Evolutionary conservation across 73 alveolate genomes (phyloP).

Genomic region (Loxodes magnus): DNA sequence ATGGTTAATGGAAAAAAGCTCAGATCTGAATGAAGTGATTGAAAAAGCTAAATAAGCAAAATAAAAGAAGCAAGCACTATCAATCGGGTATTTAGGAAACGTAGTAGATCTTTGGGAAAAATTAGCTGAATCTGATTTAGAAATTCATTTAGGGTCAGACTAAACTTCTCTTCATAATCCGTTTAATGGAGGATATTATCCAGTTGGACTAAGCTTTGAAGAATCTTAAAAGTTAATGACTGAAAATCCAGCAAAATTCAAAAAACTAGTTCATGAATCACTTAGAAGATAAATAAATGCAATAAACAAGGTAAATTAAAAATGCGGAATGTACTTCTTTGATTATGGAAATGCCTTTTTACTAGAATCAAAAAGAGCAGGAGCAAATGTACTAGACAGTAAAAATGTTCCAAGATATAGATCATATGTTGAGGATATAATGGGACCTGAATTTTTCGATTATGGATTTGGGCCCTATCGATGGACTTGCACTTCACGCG

Average conservation of each 20-base stretch:
- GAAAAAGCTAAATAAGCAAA: slow-evolving; percentile 22
- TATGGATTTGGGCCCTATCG: slow-evolving; percentile 54
- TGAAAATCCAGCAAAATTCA: slow-evolving; percentile 23
- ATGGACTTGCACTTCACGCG: slow-evolving; percentile 44
- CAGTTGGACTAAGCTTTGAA: slow-evolving; percentile 22
- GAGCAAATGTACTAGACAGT: slow-evolving; percentile 23
- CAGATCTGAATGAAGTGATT: slow-evolving; percentile 23
- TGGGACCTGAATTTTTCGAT: slow-evolving; percentile 40
- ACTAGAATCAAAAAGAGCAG: slow-evolving; percentile 40
- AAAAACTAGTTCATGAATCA: slow-evolving; percentile 20
- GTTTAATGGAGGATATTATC: slow-evolving; percentile 44
- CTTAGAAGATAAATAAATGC: slow-evolving; percentile 35
- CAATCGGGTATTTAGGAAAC: slow-evolving; percentile 40
- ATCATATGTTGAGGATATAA: slow-evolving; percentile 34
- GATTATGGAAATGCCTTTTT: slow-evolving; percentile 50
- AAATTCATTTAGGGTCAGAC: slow-evolving; percentile 45
- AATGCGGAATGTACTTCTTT: slow-evolving; percentile 46
- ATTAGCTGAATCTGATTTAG: slow-evolving; percentile 27
- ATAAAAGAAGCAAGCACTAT: slow-evolving; percentile 28
- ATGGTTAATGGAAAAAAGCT: slow-evolving; percentile 32
- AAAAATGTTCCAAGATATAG: slow-evolving; percentile 22
- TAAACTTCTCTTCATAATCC: slow-evolving; percentile 46
- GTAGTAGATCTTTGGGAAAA: slow-evolving; percentile 47
- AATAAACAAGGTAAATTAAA: slow-evolving; percentile 26
- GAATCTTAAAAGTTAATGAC: slow-evolving; percentile 28